phyloP scores from a whole-genome alignment of 1,284 basidiomycete species.

The Ceratobasidium papillatum region DNA sequence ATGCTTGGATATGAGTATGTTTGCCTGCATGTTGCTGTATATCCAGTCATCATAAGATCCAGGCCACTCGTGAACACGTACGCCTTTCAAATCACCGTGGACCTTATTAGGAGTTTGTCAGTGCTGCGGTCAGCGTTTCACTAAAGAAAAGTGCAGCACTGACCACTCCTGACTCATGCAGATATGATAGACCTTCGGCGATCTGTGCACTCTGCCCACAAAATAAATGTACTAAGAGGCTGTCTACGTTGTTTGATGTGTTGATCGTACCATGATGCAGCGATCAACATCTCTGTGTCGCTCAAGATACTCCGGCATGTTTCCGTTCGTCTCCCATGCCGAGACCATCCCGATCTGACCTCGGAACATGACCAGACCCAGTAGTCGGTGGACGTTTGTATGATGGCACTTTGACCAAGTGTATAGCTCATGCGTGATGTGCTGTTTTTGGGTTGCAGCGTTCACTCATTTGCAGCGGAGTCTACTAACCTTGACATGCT shows the following conservation, averaged over 20 bases:
- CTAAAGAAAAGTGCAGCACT: too few species aligned
- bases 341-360: conserved; percentile 10
- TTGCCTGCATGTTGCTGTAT: too few species aligned
- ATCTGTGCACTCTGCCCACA: background rate
- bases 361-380: conserved; percentile 4
- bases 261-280: background rate
- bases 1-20: background rate
- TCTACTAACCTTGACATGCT: background rate
- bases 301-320: background rate
- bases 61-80: too few species aligned
- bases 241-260: too few species aligned
- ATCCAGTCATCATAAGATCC: too few species aligned
- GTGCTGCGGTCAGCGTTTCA: background rate
- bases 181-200: background rate
- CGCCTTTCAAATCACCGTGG: conserved; percentile 29
- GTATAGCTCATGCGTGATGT: background rate
- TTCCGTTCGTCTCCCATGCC: background rate
- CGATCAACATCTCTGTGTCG: background rate
- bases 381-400: background rate
- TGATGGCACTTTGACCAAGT: conserved; percentile 7
- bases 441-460: background rate
- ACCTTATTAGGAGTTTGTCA: background rate
- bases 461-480: too few species aligned
- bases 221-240: background rate
- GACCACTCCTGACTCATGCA: background rate